A percentile compares a stretch with the other conserved stretches of the same genome.
Conservation (phyloP, 2,329 filamentous ascomycete genomes). For the Daldinia sp. region DNA sequence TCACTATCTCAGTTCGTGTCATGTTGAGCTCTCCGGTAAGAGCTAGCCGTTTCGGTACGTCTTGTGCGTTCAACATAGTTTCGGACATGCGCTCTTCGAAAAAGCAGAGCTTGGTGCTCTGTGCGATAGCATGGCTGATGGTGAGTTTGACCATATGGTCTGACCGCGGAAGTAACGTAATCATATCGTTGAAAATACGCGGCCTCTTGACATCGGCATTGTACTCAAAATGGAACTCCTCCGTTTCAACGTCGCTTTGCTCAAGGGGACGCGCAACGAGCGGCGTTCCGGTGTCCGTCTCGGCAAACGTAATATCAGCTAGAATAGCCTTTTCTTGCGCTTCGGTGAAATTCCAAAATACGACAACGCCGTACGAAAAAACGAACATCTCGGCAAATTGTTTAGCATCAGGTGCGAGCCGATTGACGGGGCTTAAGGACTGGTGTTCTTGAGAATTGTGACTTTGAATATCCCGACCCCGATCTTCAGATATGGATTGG, state of each 20-base stretch:
- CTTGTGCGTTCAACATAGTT: constrained; percentile 91
- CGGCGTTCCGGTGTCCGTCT: constrained; percentile 68
- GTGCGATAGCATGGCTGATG: constrained; percentile 96
- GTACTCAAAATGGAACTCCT: constrained; percentile 99
- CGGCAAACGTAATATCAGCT: constrained; percentile 90
- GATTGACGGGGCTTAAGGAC: constrained; percentile 61
- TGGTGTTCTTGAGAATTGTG: constrained; percentile 46
- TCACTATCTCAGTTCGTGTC: constrained; percentile 90
- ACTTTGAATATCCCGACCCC: constrained; percentile 39
- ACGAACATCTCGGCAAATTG: constrained; percentile 95
- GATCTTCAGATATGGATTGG: constrained; percentile 31
- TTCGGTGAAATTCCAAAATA: constrained; percentile 99
- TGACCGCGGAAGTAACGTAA: constrained; percentile 84
- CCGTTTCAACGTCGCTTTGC: constrained; percentile 94
- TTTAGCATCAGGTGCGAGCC: constrained; percentile 74
- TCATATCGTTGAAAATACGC: constrained; percentile 99
- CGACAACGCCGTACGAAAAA: constrained; percentile 95
- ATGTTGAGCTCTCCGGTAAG: constrained; percentile 90
- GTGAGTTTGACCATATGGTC: constrained; percentile 99
- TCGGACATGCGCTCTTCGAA: constrained; percentile 96
- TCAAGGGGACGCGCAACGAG: constrained; percentile 82
- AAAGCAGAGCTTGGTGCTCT: constrained; percentile 94
- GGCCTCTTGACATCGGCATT: constrained; percentile 85
- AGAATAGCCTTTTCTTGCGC: constrained; percentile 96
- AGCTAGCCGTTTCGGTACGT: constrained; percentile 88